phyloP scores from a whole-genome alignment of 2,329 filamentous ascomycete species.

The Leptographium radiaticola region DNA sequence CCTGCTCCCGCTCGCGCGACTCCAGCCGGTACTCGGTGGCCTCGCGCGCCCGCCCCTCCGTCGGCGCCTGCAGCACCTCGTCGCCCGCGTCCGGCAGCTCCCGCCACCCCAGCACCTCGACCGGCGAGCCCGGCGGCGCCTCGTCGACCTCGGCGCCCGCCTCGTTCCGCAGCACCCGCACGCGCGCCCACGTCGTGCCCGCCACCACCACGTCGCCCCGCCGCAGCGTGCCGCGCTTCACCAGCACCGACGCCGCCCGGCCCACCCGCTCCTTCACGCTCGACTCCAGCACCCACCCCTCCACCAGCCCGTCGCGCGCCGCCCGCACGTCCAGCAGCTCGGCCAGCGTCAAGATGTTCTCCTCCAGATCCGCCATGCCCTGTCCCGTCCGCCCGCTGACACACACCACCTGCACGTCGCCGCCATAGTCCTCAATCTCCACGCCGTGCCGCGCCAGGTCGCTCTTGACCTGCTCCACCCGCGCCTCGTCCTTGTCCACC shows the following conservation, averaged over 20 bases:
- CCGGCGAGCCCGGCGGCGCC: conserved; percentile 76
- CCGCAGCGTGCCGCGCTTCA: conserved; percentile 74
- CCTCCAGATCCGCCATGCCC: conserved; percentile 85
- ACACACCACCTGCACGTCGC: conserved; percentile 81
- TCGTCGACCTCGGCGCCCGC: conserved; percentile 58
- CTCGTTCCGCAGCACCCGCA: conserved; percentile 78
- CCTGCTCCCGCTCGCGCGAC: conserved; percentile 55
- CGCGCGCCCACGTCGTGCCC: conserved; percentile 73
- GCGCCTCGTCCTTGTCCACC: conserved; percentile 75
- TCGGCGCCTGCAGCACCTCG: conserved; percentile 68
- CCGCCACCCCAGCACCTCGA: conserved; percentile 91
- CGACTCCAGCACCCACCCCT: conserved; percentile 91
- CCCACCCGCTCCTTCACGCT: conserved; percentile 67
- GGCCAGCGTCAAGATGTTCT: conserved; percentile 72
- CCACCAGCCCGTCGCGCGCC: conserved; percentile 60
- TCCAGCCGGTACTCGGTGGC: conserved; percentile 68
- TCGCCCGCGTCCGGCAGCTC: conserved; percentile 73
- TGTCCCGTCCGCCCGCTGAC: conserved; percentile 90
- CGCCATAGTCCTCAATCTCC: conserved; percentile 88
- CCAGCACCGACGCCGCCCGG: conserved; percentile 75
- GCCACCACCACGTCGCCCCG: conserved; percentile 76
- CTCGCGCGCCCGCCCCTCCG: conserved; percentile 64
- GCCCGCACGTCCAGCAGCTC: conserved; percentile 87
- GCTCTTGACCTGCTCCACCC: conserved; percentile 72
- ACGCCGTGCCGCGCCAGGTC: conserved; percentile 75